Evolutionary conservation across 257 asterid genomes (phyloP), one percentile per base, ranked within the genome.

Genomic region (Marsdenia floribunda): DNA sequence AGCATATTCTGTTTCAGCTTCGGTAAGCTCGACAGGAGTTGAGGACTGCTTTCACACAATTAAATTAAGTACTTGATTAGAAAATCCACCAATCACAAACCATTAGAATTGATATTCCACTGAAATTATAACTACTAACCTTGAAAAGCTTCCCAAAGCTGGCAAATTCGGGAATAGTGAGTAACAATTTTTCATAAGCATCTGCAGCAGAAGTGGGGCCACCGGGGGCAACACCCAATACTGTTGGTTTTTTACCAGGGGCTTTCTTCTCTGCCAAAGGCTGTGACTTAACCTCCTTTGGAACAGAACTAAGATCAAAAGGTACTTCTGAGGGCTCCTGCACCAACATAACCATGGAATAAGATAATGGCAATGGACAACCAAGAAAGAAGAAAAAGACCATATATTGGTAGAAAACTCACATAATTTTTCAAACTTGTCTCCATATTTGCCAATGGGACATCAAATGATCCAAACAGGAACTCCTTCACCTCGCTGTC

Each of bases 1-100:
- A 44, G 97, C 91, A 83, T 96, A 96, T 79, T 96, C 99, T 9
- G 99, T 96, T 89, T 96, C 98, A 70, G 97, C 98, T 86, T 96
- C 99, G 35, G 99, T 90, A 79, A 96, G 99, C 87, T 96, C 99
- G 90, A 93, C 97, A 3, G 97, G 98, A 1, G 88, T 86, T 70
- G 99, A 91, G 78, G 99, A 96, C 99, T 96, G 93, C 70, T 68
- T 73, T 73, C 47, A 73, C 76, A 73, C 77, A 68, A 73, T 49
- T 66, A 40, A 21, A 81, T 59, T 18, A 73, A 53, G 7, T 10
- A 70, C 68, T 52, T 57, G 73, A 74, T 75, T 75, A 75, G 85
- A 35, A 77, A 81, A 52, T 64, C 42, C 68, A 69, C 60, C 67
- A 80, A 70, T 53, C 22, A 47, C 71, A 40, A 29, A 80, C 7